Base-by-base conservation (phyloP, 1,284 basidiomycete genomes). In the Rhizoctonia solani region DNA sequence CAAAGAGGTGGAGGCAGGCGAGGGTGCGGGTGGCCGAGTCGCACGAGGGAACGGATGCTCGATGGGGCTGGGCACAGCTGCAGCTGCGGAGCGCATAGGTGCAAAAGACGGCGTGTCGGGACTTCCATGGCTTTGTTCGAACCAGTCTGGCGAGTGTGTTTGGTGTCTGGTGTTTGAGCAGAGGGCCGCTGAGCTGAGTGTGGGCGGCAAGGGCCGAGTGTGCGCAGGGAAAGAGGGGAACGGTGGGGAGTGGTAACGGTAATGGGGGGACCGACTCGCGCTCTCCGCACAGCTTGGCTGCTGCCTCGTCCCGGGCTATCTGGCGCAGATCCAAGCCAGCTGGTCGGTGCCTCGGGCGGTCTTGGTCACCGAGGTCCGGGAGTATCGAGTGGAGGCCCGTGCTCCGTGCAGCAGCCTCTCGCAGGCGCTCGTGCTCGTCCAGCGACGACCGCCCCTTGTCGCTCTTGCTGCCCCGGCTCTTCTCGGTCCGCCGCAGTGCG, bases 371-470 rank as follows among this genome's bases (percentile, higher is more conserved):
- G 39, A 91, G 79, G 9, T 59, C 56, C 16, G 56, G 56, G 39
- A 59, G 14, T 5, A 59, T 59, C 56, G 56, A 59, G 11, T 29
- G 56, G 42, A 59, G 44, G 21, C 89, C 89, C 56, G 91, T 84
- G 5, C 86, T 84, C 73, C 89, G 86, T 0, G 89, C 89, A 19
- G 90, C 90, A 39, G 83, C 85, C 66, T 88, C 87, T 30, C 88
- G 79, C 44, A 92, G 77, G 27, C 88, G 82, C 70, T 87, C 83
- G 14, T 89, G 83, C 72, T 91, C 89, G 44, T 83, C 80, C 72
- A 91, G 89, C 14, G 23, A 21, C 34, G 29, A 27, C 30, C 47
- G 46, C 13, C 39, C 47, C 30, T 41, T 30, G 16, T 50, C 46
- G 46, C 52, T 32, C 21, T 50, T 30, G 34, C 52, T 63, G 21